phyloP scores from a whole-genome alignment of 2,329 filamentous ascomycete genomes.

The Aureobasidium sp. region DNA sequence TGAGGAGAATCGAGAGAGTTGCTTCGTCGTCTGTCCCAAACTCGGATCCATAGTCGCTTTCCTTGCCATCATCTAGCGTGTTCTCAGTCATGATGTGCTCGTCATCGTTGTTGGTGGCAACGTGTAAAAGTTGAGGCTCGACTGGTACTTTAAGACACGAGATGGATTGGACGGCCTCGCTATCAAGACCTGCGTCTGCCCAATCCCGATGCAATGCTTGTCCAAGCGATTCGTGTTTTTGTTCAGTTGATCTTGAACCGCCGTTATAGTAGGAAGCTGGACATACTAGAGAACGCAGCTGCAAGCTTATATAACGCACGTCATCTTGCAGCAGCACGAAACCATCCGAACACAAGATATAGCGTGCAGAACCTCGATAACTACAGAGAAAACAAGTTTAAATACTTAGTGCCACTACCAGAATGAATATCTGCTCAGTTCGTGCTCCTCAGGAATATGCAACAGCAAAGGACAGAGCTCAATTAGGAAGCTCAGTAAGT shows the following conservation, averaged over 20 bases:
- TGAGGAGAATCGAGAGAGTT: constrained; percentile 46
- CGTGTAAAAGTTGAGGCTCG: not conserved
- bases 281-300: not conserved
- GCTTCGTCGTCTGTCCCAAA: constrained; percentile 52
- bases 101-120: constrained; percentile 12
- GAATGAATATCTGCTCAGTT: not conserved
- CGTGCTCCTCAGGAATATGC: not conserved
- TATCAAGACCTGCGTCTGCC: too few species aligned
- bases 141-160: too few species aligned
- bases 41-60: constrained; percentile 59
- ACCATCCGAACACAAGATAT: not conserved
- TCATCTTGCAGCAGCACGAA: not conserved
- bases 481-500: not conserved
- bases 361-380: not conserved
- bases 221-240: not conserved
- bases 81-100: constrained; percentile 7
- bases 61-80: constrained; percentile 14
- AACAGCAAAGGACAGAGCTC: not conserved
- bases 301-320: not conserved
- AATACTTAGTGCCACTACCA: not conserved
- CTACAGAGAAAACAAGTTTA: not conserved
- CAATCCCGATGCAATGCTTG: not conserved
- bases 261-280: not conserved
- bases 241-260: not conserved
- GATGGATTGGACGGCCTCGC: not conserved